Evolutionary conservation across 2,329 filamentous ascomycete species (phyloP).

Genomic region (Aspergillus melleus): DNA sequence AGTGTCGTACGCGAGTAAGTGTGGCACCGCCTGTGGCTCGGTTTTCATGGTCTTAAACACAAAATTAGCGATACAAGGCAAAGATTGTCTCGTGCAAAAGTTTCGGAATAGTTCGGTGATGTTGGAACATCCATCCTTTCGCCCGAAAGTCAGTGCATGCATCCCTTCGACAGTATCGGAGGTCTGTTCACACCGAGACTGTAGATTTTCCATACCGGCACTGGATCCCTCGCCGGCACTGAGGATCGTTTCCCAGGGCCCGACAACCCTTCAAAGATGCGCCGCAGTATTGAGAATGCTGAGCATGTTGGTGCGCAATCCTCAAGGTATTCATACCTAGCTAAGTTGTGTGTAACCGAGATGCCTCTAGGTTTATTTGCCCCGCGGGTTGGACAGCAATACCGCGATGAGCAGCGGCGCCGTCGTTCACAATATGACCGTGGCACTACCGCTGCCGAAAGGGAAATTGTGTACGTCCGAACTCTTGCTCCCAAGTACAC

Average conservation of each 20-base stretch:
- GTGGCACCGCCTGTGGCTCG: neutral
- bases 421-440: conserved; percentile 78
- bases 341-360: neutral
- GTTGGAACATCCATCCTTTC: conserved; percentile 77
- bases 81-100: conserved; percentile 86
- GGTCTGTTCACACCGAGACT: conserved; percentile 12
- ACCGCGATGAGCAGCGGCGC: conserved; percentile 72
- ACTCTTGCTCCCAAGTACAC: conserved; percentile 21
- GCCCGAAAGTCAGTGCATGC: conserved; percentile 71
- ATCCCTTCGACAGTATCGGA: neutral
- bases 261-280: conserved; percentile 85
- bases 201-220: conserved; percentile 56
- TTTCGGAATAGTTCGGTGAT: conserved; percentile 97
- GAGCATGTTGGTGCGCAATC: conserved; percentile 70
- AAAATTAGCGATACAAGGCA: conserved; percentile 77
- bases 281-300: conserved; percentile 82
- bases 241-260: conserved; percentile 76
- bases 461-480: conserved; percentile 54
- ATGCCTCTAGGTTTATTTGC: conserved; percentile 61
- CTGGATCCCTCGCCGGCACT: conserved; percentile 59
- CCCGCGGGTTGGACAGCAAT: conserved; percentile 71
- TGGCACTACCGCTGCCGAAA: conserved; percentile 70
- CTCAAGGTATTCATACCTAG: neutral
- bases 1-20: conserved; percentile 90
- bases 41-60: conserved; percentile 26